Percentiles rank a stretch among this genome's conserved stretches.
Conservation (phyloP, 2,329 filamentous ascomycete species). For the Botrytis byssoidea region DNA sequence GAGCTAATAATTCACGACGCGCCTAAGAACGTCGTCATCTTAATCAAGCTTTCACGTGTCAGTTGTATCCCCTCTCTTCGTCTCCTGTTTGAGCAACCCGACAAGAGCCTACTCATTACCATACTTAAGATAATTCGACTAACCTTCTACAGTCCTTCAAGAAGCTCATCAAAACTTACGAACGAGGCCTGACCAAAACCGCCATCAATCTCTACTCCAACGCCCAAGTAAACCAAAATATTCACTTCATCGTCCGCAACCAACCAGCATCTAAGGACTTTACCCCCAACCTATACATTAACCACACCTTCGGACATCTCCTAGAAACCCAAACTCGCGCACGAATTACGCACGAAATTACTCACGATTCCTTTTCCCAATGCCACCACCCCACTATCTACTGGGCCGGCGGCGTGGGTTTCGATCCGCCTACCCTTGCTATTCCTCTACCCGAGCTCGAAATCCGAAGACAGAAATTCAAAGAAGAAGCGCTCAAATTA, state of each 20-base stretch:
- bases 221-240: not conserved
- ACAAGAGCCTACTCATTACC: not conserved
- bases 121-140: not conserved
- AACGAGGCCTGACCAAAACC: conserved; percentile 5
- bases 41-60: conserved; percentile 16
- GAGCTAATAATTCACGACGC: not conserved
- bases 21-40: not conserved
- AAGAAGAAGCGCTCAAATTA: conserved; percentile 4
- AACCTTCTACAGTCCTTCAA: conserved; percentile 16
- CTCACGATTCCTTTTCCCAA: conserved; percentile 12
- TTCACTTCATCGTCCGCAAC: not conserved
- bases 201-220: not conserved
- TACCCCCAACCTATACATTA: not conserved
- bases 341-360: not conserved
- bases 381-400: not conserved
- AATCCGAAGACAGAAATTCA: not conserved
- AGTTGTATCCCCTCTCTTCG: not conserved
- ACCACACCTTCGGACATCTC: conserved; percentile 2
- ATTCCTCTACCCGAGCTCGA: not conserved
- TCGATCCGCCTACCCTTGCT: not conserved
- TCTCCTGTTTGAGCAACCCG: not conserved
- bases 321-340: conserved; percentile 9
- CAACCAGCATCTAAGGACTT: not conserved
- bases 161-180: conserved; percentile 9
- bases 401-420: not conserved